Conservation (phyloP, 1,284 basidiomycete species). For the Fomes fomentarius region DNA sequence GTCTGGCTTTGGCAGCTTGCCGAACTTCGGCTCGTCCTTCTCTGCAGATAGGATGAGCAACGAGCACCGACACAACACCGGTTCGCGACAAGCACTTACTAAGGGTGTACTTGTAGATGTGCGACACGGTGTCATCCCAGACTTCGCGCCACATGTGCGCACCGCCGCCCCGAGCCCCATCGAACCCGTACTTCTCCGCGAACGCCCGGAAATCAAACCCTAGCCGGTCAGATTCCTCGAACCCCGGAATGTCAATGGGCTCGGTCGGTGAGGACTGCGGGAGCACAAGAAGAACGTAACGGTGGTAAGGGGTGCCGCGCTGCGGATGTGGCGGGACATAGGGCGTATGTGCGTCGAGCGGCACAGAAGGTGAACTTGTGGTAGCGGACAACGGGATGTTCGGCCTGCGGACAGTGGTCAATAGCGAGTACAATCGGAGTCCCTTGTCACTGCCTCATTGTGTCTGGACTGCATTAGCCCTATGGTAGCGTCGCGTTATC, state of each 20-base stretch:
- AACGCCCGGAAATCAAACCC: slow-evolving; percentile 74
- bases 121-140: slow-evolving; percentile 72
- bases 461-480: no score
- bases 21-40: slow-evolving; percentile 67
- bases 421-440: slow-evolving; percentile 1
- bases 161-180: slow-evolving; percentile 61
- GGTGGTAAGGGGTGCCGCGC: slow-evolving; percentile 83
- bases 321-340: slow-evolving; percentile 91
- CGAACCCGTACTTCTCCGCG: slow-evolving; percentile 55
- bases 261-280: slow-evolving; percentile 56
- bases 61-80: slow-evolving; percentile 1
- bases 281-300: slow-evolving; percentile 79
- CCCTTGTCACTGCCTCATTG: no score
- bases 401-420: slow-evolving; percentile 50
- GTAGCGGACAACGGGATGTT: slow-evolving; percentile 80
- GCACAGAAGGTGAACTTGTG: slow-evolving; percentile 43
- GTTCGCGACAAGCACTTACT: slow-evolving; percentile 50
- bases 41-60: slow-evolving; percentile 40
- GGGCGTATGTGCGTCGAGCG: slow-evolving; percentile 55
- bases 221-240: slow-evolving; percentile 45
- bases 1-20: slow-evolving; percentile 49
- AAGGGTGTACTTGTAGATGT: slow-evolving; percentile 69
- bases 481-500: no score
- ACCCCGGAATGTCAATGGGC: slow-evolving; percentile 42
- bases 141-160: slow-evolving; percentile 84